Conservation (phyloP, 23 red algal genomes). For the Pyropia yezoensis region DNA sequence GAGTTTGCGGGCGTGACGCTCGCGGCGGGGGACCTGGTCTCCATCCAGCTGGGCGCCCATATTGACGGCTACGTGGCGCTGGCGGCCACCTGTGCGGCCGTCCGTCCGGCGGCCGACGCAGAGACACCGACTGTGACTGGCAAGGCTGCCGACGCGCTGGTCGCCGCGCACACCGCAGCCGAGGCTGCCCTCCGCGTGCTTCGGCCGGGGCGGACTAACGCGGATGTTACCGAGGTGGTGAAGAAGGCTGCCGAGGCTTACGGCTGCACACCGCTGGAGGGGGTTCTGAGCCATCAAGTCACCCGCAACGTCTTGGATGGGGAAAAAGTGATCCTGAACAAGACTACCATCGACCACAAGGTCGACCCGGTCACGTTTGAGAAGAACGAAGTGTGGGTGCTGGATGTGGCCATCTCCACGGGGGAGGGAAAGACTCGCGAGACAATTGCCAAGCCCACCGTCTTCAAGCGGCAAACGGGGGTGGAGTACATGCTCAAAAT, state of each 20-base stretch:
- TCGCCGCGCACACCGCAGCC: constrained; percentile 76
- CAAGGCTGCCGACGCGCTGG: constrained; percentile 54
- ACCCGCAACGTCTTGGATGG: constrained; percentile 93
- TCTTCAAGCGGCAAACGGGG: constrained; percentile 88
- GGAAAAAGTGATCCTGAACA: constrained; percentile 74
- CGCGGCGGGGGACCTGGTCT: constrained; percentile 67
- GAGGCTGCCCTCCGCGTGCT: constrained; percentile 82
- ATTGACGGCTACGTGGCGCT: constrained; percentile 91
- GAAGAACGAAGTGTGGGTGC: constrained; percentile 74
- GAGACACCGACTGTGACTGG: constrained; percentile 14
- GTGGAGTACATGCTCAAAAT: constrained; percentile 95
- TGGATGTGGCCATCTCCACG: constrained; percentile 96
- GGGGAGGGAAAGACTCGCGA: constrained; percentile 84
- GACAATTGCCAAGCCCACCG: constrained; percentile 39
- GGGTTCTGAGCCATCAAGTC: constrained; percentile 86
- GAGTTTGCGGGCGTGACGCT: constrained; percentile 23
- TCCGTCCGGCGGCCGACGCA: constrained; percentile 28
- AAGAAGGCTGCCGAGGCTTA: constrained; percentile 60
- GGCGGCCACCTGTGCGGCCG: constrained; percentile 32
- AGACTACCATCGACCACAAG: constrained; percentile 61
- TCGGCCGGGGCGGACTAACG: constrained; percentile 75
- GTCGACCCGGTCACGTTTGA: constrained; percentile 82
- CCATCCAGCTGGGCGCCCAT: constrained; percentile 75
- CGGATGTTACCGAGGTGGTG: constrained; percentile 78
- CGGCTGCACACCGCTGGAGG: constrained; percentile 66